phyloP scores from a whole-genome alignment of 2,329 filamentous ascomycete species.

The Endothia cerciana region DNA sequence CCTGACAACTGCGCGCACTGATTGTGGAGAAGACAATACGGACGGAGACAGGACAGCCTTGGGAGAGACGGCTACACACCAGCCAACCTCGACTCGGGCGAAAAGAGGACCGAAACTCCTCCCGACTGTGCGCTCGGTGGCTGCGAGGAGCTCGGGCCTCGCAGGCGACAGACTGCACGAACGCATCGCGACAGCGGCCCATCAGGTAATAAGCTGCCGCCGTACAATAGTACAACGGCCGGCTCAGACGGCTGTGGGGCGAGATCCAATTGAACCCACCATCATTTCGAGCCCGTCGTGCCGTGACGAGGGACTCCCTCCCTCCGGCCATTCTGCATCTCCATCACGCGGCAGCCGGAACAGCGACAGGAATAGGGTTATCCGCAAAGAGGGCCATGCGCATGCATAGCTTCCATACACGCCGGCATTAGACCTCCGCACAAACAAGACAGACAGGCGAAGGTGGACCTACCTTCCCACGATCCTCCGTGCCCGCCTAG shows the following conservation, averaged over 20 bases:
- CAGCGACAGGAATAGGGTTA: not conserved
- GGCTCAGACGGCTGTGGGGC: not conserved
- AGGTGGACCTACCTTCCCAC: constrained; percentile 20
- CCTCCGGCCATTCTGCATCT: not conserved
- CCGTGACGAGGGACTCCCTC: constrained; percentile 1
- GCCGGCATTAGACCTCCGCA: constrained; percentile 1
- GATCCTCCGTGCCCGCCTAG: constrained; percentile 23
- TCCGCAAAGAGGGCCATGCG: not conserved
- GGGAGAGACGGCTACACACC: not conserved
- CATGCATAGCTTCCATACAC: not conserved
- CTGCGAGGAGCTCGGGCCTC: not conserved
- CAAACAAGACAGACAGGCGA: not conserved
- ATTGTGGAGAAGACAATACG: constrained; percentile 2
- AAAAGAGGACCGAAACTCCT: not conserved
- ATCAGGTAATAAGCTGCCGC: not conserved
- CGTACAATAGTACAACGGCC: not conserved
- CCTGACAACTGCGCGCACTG: constrained; percentile 2
- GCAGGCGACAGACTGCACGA: not conserved
- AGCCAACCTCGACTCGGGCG: not conserved
- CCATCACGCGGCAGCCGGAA: constrained; percentile 7
- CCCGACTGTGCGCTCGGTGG: not conserved
- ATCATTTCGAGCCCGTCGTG: constrained; percentile 4
- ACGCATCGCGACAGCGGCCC: not conserved
- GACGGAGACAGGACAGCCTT: not conserved
- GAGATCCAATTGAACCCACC: not conserved